Percentiles rank a stretch among this genome's conserved stretches.
phyloP scores from a whole-genome alignment of 805 yeast species.

The Candida tibetensis region DNA sequence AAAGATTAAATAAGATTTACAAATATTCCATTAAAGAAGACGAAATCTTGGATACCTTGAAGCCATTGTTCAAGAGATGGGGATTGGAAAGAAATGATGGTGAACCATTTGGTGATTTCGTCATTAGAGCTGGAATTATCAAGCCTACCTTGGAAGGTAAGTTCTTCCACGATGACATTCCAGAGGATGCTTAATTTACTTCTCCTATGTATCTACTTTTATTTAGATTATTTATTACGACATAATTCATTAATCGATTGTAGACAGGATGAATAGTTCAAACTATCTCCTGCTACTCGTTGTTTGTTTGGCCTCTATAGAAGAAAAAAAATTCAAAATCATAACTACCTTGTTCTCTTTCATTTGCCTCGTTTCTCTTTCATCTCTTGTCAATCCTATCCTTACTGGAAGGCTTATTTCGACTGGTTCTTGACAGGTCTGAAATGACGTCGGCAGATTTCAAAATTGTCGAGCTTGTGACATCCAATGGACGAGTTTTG shows the following conservation, averaged over 20 bases:
- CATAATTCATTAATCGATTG: too few species aligned
- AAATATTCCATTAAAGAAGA: constrained; percentile 87
- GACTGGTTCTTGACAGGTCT: background rate
- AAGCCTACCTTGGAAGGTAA: constrained; percentile 88
- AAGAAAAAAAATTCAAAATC: too few species aligned
- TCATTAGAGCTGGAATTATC: constrained; percentile 82
- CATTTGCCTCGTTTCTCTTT: too few species aligned
- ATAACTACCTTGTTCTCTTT: too few species aligned
- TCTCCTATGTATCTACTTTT: background rate
- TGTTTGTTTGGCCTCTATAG: too few species aligned
- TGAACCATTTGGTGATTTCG: constrained; percentile 94
- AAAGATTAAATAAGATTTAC: constrained; percentile 86
- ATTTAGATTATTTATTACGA: too few species aligned
- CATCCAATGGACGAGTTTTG: background rate
- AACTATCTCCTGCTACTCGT: too few species aligned
- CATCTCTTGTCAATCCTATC: too few species aligned
- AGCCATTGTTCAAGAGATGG: constrained; percentile 92
- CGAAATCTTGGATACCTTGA: constrained; percentile 72
- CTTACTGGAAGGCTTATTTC: background rate
- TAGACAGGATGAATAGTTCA: too few species aligned
- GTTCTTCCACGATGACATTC: constrained; percentile 90
- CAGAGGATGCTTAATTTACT: constrained; percentile 58
- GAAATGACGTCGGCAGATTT: background rate
- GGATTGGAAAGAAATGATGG: constrained; percentile 85
- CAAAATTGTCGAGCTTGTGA: background rate